Evolutionary conservation across 2,329 filamentous ascomycete species (phyloP), one percentile per base, ranked within the genome.

Genomic region (Stemphylium beticola): DNA sequence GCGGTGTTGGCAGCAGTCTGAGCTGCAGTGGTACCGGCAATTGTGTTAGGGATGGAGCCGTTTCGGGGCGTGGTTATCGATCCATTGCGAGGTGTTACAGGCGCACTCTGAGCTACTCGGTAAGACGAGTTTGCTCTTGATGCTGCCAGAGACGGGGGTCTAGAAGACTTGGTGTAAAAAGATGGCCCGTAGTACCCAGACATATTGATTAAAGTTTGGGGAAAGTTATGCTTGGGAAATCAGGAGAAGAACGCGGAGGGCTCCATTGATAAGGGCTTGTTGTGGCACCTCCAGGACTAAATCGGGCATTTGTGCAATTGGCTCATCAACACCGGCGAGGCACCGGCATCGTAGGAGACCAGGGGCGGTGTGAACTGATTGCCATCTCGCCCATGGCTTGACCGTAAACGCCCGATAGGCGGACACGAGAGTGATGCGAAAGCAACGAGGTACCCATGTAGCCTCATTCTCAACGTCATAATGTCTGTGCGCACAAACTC

Each of bases 181-280:
- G 58, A 61, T 20, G 58, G 58, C n/a, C 58, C 58, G 29, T 61
- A 61, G 42, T 61, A 61, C n/a, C 58, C 58, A 43, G 58, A 61
- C 58, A 61, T 61, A 12, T 45, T 49, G 37, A 31, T 29, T 18
- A 34, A 45, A 15, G 7, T 41, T 18, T 36, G 36, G 18, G 36
- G 39, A 12, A 24, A 45, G 14, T 15, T 34, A 20, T 41, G 34
- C 11, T 34, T 50, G n/a, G n/a, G 32, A 18, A 58, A 53, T 41
- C 15, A 33, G 34, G 38, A 33, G 34, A 42, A 42, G 36, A 18
- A 26, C 32, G 44, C 14, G 29, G 41, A 31, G n/a, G 29, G 33
- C 32, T 33, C 14, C 44, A 33, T 15, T 45, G 18, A 31, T 45
- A 32, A 51, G 4, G 31, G 41, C 46, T 18, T 24, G 29, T n/a